A percentile compares a stretch with the other conserved stretches of the same genome.
phyloP scores from a whole-genome alignment of 148 eudicot genomes.

The Dianthus caryophyllus region DNA sequence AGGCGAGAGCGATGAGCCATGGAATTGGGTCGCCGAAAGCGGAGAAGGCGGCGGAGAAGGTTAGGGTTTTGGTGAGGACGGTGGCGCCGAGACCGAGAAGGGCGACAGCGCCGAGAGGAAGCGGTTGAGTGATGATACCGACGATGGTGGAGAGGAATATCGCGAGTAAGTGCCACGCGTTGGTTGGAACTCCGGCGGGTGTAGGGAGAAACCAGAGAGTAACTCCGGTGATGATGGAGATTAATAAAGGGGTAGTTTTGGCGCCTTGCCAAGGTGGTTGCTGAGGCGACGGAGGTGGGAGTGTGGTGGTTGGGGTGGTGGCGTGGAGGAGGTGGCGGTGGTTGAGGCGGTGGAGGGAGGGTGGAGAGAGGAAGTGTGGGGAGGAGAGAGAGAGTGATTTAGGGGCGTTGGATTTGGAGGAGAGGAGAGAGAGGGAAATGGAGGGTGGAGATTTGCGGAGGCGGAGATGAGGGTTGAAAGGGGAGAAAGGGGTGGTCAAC shows the following conservation, averaged over 20 bases:
- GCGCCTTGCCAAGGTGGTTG: conserved; percentile 65
- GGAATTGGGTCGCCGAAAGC: conserved; percentile 93
- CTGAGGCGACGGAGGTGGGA: conserved; percentile 12
- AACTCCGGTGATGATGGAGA: conserved; percentile 67
- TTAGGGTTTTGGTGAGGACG: conserved; percentile 71
- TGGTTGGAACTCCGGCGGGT: conserved; percentile 58
- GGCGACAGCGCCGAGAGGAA: conserved; percentile 92
- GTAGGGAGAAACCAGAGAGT: conserved; percentile 71
- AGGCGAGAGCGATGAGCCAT: conserved; percentile 85
- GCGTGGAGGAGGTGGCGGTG: not conserved
- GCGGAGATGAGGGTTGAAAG: conserved; percentile 28
- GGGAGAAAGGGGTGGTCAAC: conserved; percentile 40
- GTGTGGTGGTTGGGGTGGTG: not conserved
- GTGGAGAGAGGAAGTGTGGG: conserved; percentile 7
- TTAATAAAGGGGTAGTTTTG: conserved; percentile 49
- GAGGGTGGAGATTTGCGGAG: conserved; percentile 26
- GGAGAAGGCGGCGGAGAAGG: conserved; percentile 88
- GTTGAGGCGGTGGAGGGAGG: conserved; percentile 9
- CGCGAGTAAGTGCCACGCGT: conserved; percentile 77
- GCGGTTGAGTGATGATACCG: conserved; percentile 82
- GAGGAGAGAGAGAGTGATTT: not conserved
- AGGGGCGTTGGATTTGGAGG: conserved; percentile 23
- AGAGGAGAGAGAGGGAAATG: conserved; percentile 20
- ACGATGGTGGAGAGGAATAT: conserved; percentile 83
- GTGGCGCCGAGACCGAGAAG: conserved; percentile 75